Conservation (phyloP, 2,329 filamentous ascomycete species). For the Curvularia hawaiiensis region DNA sequence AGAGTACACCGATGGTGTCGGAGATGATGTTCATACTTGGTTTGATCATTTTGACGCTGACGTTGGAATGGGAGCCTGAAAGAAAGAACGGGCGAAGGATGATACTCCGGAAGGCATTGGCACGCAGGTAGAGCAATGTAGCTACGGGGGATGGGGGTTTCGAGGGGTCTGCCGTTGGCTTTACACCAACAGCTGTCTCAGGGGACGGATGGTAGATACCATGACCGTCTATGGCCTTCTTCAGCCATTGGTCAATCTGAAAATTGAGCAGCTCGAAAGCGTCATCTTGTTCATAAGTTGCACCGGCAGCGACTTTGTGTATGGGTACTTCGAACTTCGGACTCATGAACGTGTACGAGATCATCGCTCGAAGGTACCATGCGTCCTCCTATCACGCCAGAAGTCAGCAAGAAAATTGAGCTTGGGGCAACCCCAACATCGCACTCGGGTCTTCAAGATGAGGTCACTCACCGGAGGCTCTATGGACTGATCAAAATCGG, state of each 20-base stretch:
- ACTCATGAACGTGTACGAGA: constrained; percentile 1
- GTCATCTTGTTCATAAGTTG: constrained; percentile 2
- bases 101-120: constrained; percentile 1
- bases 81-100: constrained; percentile 1
- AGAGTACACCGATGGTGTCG: background rate
- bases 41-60: constrained; percentile 1
- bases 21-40: background rate
- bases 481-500: constrained; percentile 1
- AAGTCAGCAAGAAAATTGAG: background rate
- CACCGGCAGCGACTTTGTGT: background rate
- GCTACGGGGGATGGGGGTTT: background rate
- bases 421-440: background rate
- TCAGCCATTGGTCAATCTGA: constrained; percentile 1
- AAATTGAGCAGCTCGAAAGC: constrained; percentile 1
- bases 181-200: constrained; percentile 2
- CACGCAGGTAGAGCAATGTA: background rate
- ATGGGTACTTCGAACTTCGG: constrained; percentile 2
- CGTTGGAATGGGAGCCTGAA: background rate
- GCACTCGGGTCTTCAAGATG: background rate
- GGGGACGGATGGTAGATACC: constrained; percentile 1
- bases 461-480: background rate
- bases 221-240: background rate
- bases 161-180: background rate
- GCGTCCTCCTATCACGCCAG: background rate
- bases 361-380: constrained; percentile 2